These are phyloP conservation scores for Wallacemonas sp. DNA, from an alignment of 208 protist species.

Conservation along the genomic window DNA sequence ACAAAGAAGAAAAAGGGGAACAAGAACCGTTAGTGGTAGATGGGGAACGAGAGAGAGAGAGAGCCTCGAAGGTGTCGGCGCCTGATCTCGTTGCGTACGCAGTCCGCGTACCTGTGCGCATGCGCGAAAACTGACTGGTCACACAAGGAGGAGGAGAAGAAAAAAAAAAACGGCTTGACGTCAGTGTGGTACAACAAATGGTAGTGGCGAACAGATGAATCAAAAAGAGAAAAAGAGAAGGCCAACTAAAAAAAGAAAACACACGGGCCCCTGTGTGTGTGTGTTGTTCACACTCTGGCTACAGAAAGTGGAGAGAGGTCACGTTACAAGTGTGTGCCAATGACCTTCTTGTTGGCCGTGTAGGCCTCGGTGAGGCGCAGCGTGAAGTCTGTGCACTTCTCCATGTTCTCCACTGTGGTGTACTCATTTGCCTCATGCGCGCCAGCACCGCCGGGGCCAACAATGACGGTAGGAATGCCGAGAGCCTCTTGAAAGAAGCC, in stretches of 20 bases:
- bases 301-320: not conserved
- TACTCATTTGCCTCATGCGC: conserved; percentile 68
- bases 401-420: conserved; percentile 36
- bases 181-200: too few species aligned
- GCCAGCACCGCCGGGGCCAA: conserved; percentile 40
- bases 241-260: not conserved
- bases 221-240: conserved; percentile 19
- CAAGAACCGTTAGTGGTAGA: too few species aligned
- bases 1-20: too few species aligned
- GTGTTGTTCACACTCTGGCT: too few species aligned
- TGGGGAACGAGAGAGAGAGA: too few species aligned
- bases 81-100: too few species aligned
- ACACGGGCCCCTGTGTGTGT: not conserved
- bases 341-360: not conserved
- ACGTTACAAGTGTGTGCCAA: not conserved
- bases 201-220: too few species aligned
- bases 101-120: too few species aligned
- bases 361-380: conserved; percentile 15
- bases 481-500: conserved; percentile 52
- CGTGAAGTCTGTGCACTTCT: conserved; percentile 26
- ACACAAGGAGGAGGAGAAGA: not conserved
- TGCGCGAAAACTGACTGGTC: too few species aligned
- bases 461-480: conserved; percentile 41
- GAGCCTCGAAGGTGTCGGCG: too few species aligned
- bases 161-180: too few species aligned